Evolutionary conservation across 306 rosid genomes (phyloP).

Genomic region (Gynostemma pentaphyllum): DNA sequence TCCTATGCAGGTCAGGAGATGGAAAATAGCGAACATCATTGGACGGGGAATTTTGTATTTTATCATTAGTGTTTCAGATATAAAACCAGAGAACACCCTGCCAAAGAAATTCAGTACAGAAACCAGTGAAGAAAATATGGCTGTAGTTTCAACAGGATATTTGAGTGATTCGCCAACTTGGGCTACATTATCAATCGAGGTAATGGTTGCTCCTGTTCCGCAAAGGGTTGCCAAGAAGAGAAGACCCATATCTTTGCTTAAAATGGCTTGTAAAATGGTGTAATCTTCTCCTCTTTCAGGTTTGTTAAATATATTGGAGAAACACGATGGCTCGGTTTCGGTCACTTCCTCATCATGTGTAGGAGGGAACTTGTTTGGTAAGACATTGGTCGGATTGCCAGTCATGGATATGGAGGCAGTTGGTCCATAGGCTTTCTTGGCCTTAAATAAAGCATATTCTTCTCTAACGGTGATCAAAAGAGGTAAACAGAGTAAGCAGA

Average conservation of each 20-base stretch:
- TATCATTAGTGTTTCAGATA: slow-evolving; percentile 22
- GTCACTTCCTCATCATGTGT: not conserved
- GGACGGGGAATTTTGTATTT: slow-evolving; percentile 35
- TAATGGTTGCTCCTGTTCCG: slow-evolving; percentile 40
- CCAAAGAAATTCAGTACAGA: slow-evolving; percentile 45
- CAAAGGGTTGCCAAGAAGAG: slow-evolving; percentile 29
- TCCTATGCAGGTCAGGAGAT: slow-evolving; percentile 32
- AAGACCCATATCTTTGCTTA: slow-evolving; percentile 40
- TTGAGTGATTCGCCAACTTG: slow-evolving; percentile 38
- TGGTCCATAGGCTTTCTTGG: too few species aligned
- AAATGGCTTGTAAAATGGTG: slow-evolving; percentile 45
- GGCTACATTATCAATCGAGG: slow-evolving; percentile 37
- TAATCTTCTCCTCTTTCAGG: slow-evolving; percentile 43
- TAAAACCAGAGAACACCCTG: slow-evolving; percentile 30
- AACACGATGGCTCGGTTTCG: too few species aligned
- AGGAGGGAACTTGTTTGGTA: too few species aligned
- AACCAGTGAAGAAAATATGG: slow-evolving; percentile 37
- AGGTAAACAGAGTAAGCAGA: slow-evolving; percentile 51
- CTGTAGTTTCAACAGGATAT: slow-evolving; percentile 28
- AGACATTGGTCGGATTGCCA: too few species aligned
- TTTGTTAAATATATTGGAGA: too few species aligned
- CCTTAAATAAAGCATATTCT: slow-evolving; percentile 14
- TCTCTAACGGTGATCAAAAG: slow-evolving; percentile 32
- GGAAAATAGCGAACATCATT: slow-evolving; percentile 26
- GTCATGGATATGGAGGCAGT: too few species aligned